Conservation (phyloP, 805 yeast genomes). For the Zygotorulaspora chibaensis region DNA sequence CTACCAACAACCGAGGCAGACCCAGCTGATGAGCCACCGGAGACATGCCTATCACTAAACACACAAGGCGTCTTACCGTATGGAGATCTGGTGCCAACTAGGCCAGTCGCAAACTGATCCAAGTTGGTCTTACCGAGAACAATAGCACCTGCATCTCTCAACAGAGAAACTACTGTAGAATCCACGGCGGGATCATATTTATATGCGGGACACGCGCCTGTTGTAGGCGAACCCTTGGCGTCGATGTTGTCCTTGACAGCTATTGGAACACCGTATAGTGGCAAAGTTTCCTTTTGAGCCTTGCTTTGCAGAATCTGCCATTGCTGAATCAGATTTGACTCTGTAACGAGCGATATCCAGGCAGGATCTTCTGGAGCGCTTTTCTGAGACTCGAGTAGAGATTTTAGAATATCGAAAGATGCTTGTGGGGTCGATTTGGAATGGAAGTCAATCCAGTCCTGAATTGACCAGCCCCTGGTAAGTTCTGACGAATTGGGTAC, state of each 20-base stretch:
- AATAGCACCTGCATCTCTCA: constrained; percentile 88
- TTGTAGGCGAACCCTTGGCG: constrained; percentile 73
- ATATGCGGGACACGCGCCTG: constrained; percentile 93
- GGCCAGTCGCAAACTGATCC: constrained; percentile 97
- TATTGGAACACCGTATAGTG: constrained; percentile 89
- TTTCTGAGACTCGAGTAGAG: constrained; percentile 46
- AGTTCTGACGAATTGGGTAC: constrained; percentile 3
- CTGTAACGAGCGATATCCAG: constrained; percentile 78
- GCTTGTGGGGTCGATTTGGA: constrained; percentile 53
- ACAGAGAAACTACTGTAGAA: constrained; percentile 66
- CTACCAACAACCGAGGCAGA: constrained; percentile 89
- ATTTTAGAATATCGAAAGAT: constrained; percentile 48
- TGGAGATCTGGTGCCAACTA: constrained; percentile 93
- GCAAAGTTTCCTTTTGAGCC: constrained; percentile 49
- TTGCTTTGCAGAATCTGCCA: constrained; percentile 71
- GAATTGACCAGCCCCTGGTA: constrained; percentile 67
- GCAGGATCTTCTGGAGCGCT: constrained; percentile 65
- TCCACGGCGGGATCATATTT: constrained; percentile 65
- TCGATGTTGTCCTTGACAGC: constrained; percentile 96
- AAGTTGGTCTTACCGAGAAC: constrained; percentile 90
- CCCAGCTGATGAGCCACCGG: constrained; percentile 96
- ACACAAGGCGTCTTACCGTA: constrained; percentile 86
- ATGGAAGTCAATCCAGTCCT: constrained; percentile 75
- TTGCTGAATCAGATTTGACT: constrained; percentile 64
- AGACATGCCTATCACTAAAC: constrained; percentile 69